Evolutionary conservation across 2,329 filamentous ascomycete species (phyloP).

Genomic region (Penicillium fuscoglaucum): DNA sequence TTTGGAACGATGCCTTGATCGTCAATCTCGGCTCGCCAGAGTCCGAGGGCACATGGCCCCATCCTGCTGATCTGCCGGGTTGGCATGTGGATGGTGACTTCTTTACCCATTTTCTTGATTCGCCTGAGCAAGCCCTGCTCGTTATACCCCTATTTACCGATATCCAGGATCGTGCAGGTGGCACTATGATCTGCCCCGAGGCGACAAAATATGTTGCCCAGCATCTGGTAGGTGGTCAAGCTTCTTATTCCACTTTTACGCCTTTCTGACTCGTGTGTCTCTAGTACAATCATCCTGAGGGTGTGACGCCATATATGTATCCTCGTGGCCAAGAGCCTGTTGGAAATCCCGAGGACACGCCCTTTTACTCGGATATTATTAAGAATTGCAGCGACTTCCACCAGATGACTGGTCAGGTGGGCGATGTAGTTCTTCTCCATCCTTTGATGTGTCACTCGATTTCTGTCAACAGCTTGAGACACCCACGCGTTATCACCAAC

Average conservation of each 20-base stretch:
- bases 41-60: conserved; percentile 51
- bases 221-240: conserved; percentile 46
- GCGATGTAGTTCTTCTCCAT: conserved; percentile 57
- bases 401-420: conserved; percentile 54
- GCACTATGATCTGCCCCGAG: conserved; percentile 63
- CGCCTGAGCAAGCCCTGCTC: conserved; percentile 66
- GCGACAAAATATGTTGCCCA: conserved; percentile 59
- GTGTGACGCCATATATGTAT: conserved; percentile 65
- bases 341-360: conserved; percentile 14
- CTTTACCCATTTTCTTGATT: conserved; percentile 71
- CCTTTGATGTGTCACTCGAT: conserved; percentile 58
- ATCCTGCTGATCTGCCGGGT: conserved; percentile 55
- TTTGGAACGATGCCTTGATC: conserved; percentile 68
- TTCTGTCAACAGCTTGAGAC: conserved; percentile 51
- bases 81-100: conserved; percentile 75
- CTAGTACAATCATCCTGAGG: conserved; percentile 61
- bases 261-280: background rate
- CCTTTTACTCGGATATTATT: conserved; percentile 45
- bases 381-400: conserved; percentile 47
- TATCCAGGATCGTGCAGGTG: conserved; percentile 61
- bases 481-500: conserved; percentile 56
- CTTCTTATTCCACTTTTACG: background rate
- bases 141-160: conserved; percentile 69
- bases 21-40: conserved; percentile 65
- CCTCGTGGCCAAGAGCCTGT: conserved; percentile 49